Evolutionary conservation across 164 flowering plant genomes (phyloP).

Genomic region (Annona squamosa): DNA sequence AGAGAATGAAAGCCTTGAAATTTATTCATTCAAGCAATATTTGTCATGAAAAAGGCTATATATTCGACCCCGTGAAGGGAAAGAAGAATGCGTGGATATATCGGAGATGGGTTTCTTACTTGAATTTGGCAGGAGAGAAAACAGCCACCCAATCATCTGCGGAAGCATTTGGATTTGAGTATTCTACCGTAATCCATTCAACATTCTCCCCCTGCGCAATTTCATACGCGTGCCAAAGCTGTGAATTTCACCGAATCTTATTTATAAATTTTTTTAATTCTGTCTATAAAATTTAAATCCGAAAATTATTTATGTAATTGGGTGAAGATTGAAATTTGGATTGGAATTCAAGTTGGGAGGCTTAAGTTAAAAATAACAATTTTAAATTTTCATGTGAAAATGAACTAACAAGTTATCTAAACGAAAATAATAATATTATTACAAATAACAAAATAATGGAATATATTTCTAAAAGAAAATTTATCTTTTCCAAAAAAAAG

Average conservation of each 20-base stretch:
- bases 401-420: too few species aligned
- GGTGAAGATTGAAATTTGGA: not conserved
- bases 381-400: not conserved
- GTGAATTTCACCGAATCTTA: not conserved
- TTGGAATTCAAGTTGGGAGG: not conserved
- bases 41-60: too few species aligned
- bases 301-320: not conserved
- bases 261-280: too few species aligned
- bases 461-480: too few species aligned
- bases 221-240: not conserved
- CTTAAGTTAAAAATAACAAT: not conserved
- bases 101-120: constrained; percentile 14
- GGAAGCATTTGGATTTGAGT: constrained; percentile 17
- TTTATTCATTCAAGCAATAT: too few species aligned
- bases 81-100: not conserved
- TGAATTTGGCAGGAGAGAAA: constrained; percentile 32
- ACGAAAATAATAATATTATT: too few species aligned
- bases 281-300: not conserved
- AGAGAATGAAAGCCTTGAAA: too few species aligned
- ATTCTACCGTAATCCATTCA: constrained; percentile 45
- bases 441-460: too few species aligned
- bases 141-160: constrained; percentile 30
- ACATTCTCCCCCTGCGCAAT: constrained; percentile 40
- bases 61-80: too few species aligned
- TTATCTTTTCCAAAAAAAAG: too few species aligned